Conservation (phyloP, 2,329 filamentous ascomycete species). For the Sordariomycetes sp. region DNA sequence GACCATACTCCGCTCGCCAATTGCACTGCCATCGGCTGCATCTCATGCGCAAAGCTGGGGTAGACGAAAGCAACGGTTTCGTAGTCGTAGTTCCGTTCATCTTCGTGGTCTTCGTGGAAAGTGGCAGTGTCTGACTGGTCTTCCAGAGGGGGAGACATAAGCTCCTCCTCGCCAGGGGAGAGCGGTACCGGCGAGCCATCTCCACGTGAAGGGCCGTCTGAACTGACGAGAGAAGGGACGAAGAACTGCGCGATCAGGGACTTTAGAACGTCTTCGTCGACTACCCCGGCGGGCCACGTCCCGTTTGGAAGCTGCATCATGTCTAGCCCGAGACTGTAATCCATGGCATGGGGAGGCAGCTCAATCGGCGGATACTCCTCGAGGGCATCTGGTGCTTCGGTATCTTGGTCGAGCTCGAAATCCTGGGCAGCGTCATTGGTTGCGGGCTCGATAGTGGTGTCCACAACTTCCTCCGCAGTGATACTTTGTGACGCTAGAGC, state of each 20-base stretch:
- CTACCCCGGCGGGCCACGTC: not conserved
- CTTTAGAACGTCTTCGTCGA: not conserved
- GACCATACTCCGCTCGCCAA: not conserved
- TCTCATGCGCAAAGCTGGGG: not conserved
- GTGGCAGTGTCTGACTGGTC: not conserved
- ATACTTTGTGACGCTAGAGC: too few species aligned
- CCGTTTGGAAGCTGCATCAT: conserved; percentile 1
- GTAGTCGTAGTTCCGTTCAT: not conserved
- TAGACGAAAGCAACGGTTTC: not conserved
- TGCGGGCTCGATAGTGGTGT: not conserved
- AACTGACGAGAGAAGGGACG: not conserved
- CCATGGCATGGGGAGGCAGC: not conserved
- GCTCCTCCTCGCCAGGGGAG: not conserved
- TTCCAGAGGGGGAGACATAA: not conserved
- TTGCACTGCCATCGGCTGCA: not conserved
- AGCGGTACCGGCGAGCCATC: not conserved
- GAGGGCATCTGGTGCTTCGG: not conserved
- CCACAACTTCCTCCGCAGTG: not conserved
- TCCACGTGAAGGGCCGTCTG: not conserved
- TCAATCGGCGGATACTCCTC: not conserved
- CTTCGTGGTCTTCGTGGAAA: not conserved
- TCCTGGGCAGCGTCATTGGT: not conserved
- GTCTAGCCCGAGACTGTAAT: not conserved
- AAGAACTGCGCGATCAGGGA: not conserved
- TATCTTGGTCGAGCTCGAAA: not conserved